Evolutionary conservation across 2,329 filamentous ascomycete genomes (phyloP).

Genomic region (Aspergillus versicolor): DNA sequence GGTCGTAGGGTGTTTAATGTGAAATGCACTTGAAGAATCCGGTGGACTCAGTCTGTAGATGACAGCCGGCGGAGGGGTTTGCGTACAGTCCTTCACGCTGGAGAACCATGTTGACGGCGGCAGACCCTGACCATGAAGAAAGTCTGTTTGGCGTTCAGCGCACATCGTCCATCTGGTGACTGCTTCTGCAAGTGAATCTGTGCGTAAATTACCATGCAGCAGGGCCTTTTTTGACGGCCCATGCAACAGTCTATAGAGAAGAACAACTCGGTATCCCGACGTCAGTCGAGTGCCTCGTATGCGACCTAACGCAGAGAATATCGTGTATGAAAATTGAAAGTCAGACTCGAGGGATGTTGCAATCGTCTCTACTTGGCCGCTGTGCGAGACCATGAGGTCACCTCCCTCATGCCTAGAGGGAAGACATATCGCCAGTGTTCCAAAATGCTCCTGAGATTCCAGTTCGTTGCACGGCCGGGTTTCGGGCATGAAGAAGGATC

Average conservation of each 20-base stretch:
- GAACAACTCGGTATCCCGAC: constrained; percentile 11
- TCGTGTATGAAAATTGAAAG: constrained; percentile 7
- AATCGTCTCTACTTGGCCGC: background rate
- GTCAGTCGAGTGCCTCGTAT: constrained; percentile 10
- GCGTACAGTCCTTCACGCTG: too few species aligned
- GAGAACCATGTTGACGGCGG: too few species aligned
- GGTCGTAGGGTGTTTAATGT: too few species aligned
- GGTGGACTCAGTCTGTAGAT: too few species aligned
- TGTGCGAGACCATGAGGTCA: constrained; percentile 6
- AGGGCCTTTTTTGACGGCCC: background rate
- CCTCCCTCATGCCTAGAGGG: constrained; percentile 15
- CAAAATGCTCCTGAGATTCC: constrained; percentile 8
- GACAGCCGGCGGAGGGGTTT: too few species aligned
- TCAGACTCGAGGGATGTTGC: background rate
- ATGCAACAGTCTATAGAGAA: constrained; percentile 15
- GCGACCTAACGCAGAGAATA: constrained; percentile 13
- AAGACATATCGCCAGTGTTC: constrained; percentile 11
- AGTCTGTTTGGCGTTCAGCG: too few species aligned
- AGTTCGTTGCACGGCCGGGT: too few species aligned
- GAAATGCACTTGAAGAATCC: too few species aligned
- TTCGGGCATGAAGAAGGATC: too few species aligned
- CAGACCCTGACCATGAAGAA: too few species aligned
- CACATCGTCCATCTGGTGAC: background rate
- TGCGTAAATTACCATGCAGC: background rate
- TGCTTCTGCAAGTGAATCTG: background rate